Evolutionary conservation across 2,329 filamentous ascomycete species (phyloP).

Genomic region (Trichoderma cornu-damae): DNA sequence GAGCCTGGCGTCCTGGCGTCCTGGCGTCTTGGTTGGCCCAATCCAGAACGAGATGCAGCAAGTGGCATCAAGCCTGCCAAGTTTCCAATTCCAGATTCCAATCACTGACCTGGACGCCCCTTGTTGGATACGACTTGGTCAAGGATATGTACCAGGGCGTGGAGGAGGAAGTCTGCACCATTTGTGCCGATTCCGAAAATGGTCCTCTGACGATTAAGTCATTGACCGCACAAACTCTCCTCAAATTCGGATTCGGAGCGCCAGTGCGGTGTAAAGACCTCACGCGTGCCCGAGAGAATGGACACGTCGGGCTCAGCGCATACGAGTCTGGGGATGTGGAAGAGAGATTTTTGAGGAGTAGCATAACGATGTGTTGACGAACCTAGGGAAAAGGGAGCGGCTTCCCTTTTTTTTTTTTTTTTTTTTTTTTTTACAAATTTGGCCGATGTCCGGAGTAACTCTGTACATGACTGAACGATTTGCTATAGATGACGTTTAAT

Average conservation of each 20-base stretch:
- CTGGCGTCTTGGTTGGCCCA: conserved; percentile 45
- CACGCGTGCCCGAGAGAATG: conserved; percentile 39
- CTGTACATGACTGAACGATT: too few relatives aligned
- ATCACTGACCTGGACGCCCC: neutral
- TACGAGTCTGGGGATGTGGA: conserved; percentile 27
- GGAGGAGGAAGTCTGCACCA: conserved; percentile 49
- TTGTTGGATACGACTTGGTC: conserved; percentile 4
- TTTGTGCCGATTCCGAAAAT: conserved; percentile 52
- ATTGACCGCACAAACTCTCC: conserved; percentile 37
- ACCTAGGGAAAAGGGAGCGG: too few relatives aligned
- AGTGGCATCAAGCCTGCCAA: neutral
- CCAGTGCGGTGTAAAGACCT: conserved; percentile 54
- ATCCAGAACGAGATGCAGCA: conserved; percentile 58
- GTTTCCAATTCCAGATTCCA: neutral
- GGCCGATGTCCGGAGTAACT: too few relatives aligned
- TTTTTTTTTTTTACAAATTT: too few relatives aligned
- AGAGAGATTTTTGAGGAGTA: conserved; percentile 25
- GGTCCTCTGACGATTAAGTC: conserved; percentile 32
- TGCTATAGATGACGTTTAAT: too few relatives aligned
- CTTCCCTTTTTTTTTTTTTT: too few relatives aligned
- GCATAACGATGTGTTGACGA: neutral
- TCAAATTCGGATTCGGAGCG: conserved; percentile 51
- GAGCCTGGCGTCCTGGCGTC: conserved; percentile 39
- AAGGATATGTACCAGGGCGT: conserved; percentile 34
- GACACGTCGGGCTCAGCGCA: conserved; percentile 51